Base-by-base conservation (phyloP, 345 rosid species). In the Zanthoxylum bungeanum region DNA sequence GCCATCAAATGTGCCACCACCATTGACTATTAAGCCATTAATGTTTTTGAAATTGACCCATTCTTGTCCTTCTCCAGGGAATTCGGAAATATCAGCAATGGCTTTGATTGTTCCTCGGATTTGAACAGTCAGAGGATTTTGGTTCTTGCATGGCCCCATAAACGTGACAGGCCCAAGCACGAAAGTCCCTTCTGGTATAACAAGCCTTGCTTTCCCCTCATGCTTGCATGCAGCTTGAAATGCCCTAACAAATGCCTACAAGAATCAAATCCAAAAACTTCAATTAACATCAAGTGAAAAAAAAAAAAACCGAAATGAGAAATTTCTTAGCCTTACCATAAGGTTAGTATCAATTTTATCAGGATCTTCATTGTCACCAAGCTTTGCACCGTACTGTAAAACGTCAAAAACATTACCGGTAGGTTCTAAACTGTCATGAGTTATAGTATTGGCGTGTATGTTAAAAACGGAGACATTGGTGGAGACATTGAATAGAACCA, bases 1-100 rank as follows among this genome's bases (percentile, higher is more conserved):
- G 70, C 95, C 97, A 37, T 91, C 90, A 8, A 89, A 46, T 16
- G 74, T 75, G 55, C 97, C 95, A 9, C 76, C 73, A 0, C 97
- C 97, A 47, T 81, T 79, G 55, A 91, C 65, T 5, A 79, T 68
- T 47, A 86, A 75, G 28, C 82, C 82, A 37, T 83, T 25, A 4
- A 88, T 69, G 16, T 69, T n/a, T 21, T 89, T 81, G 71, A 91
- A 91, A 30, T 66, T 65, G 56, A 91, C 52, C 91, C 95, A 89
- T 12, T 40, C 78, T 64, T 75, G 77, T 24, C 76, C 79, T 10
- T 57, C 7, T 57, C 73, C 73, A 9, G 75, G 56, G 60, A 46
- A 76, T 22, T 53, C 25, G 44, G 73, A 77, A n/a, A 64, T 36
- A 71, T 83, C 84, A 1, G 81, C 25, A 8, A 40, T 24, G 2